Evolutionary conservation across 2,329 filamentous ascomycete species (phyloP).

Genomic region (Bretziella fagacearum): DNA sequence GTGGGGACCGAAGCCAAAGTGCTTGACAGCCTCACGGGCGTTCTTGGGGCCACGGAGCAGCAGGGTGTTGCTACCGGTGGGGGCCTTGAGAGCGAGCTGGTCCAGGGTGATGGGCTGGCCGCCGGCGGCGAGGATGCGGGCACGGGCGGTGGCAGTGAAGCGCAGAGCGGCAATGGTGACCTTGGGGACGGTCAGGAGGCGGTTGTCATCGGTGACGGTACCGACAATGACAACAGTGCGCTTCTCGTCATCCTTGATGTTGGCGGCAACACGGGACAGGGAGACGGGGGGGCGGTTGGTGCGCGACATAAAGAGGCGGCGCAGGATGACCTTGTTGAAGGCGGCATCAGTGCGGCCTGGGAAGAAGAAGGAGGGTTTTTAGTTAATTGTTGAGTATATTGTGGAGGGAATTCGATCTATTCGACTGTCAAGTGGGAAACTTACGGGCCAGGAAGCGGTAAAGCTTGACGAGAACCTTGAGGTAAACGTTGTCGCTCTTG

Average conservation of each 20-base stretch:
- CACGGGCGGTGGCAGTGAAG: slow-evolving; percentile 91
- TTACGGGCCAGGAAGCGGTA: slow-evolving; percentile 94
- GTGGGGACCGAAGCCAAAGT: slow-evolving; percentile 97
- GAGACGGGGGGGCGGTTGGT: slow-evolving; percentile 96
- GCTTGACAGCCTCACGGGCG: slow-evolving; percentile 91
- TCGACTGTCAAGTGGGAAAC: slow-evolving; percentile 23
- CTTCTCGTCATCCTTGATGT: slow-evolving; percentile 49
- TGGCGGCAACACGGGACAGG: slow-evolving; percentile 70
- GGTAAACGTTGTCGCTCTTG: slow-evolving; percentile 97
- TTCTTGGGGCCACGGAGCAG: slow-evolving; percentile 98
- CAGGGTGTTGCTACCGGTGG: slow-evolving; percentile 92
- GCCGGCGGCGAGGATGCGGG: slow-evolving; percentile 81
- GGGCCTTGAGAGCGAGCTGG: slow-evolving; percentile 87
- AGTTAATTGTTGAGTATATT: slow-evolving; percentile 5
- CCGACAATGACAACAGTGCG: slow-evolving; percentile 91
- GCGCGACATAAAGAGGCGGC: slow-evolving; percentile 94
- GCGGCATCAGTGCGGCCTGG: slow-evolving; percentile 82
- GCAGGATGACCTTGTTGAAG: slow-evolving; percentile 99
- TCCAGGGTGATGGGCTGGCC: slow-evolving; percentile 93
- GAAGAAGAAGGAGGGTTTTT: background rate
- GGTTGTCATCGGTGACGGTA: slow-evolving; percentile 96
- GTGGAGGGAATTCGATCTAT: background rate
- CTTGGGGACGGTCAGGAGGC: slow-evolving; percentile 79
- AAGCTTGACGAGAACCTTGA: slow-evolving; percentile 94
- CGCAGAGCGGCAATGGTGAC: slow-evolving; percentile 82